These are phyloP conservation scores for Saccharomyces uvarum DNA, from an alignment of 1,139 yeast genomes.

Conservation along the genomic window DNA sequence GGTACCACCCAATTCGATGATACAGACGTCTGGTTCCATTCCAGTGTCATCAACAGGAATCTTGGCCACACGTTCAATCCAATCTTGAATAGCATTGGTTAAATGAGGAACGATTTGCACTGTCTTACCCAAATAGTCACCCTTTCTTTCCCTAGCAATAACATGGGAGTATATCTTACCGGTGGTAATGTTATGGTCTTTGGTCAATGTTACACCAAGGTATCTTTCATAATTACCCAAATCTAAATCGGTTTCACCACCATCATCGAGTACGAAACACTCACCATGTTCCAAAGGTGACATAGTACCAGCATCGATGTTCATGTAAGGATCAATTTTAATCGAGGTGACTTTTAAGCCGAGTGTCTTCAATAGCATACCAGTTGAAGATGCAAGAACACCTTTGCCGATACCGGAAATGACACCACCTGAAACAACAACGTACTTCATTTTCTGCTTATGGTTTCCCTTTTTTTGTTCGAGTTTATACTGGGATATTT, in stretches of 20 bases:
- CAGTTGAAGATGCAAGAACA: slow-evolving; percentile 90
- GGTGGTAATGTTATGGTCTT: slow-evolving; percentile 93
- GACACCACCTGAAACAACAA: slow-evolving; percentile 97
- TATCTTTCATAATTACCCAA: slow-evolving; percentile 97
- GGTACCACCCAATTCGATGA: slow-evolving; percentile 96
- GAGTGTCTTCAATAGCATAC: slow-evolving; percentile 83
- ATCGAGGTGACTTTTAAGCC: slow-evolving; percentile 94
- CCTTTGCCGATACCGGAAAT: slow-evolving; percentile 99
- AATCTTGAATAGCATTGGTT: slow-evolving; percentile 94
- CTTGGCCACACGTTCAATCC: slow-evolving; percentile 90
- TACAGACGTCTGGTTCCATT: slow-evolving; percentile 85
- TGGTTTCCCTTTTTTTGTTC: neutral
- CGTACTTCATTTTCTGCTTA: slow-evolving; percentile 71
- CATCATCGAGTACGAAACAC: slow-evolving; percentile 94
- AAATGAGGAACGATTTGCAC: slow-evolving; percentile 98
- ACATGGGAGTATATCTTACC: slow-evolving; percentile 95
- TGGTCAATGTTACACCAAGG: slow-evolving; percentile 83
- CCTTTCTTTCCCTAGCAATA: slow-evolving; percentile 89
- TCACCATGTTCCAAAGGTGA: slow-evolving; percentile 98
- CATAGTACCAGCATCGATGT: slow-evolving; percentile 99
- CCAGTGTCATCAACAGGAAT: slow-evolving; percentile 92
- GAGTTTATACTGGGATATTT: neutral
- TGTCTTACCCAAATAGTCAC: slow-evolving; percentile 97
- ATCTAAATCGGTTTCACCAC: slow-evolving; percentile 98
- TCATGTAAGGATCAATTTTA: slow-evolving; percentile 97